Base-by-base conservation (phyloP, 192 early-diverging fungal species). In the Martensiomyces pterosporus region DNA sequence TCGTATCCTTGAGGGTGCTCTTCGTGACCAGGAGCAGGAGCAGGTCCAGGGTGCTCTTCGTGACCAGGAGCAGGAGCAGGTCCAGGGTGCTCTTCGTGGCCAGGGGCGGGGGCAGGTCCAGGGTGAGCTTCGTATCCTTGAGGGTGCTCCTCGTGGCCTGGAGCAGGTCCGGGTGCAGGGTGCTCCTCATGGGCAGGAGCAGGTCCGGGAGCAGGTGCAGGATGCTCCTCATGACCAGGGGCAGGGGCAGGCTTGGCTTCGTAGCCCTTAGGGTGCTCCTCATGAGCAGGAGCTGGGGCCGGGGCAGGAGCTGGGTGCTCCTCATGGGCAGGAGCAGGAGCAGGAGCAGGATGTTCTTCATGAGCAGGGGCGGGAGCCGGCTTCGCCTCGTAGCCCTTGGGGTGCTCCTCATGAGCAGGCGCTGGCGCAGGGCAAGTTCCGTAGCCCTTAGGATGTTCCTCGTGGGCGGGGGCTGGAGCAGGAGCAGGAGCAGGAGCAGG, bases 61-160 rank as follows among this genome's bases (percentile, higher is more conserved):
- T 32, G 26, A 0, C 16, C 43, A 19, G 32, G 27, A 0, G 37
- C 17, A 4, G 41, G 53, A 26, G 43, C 33, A 4, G 48, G 10
- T 12, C 14, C 33, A 10, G 58, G 48, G 18, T 51, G 42, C 43
- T 60, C 46, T 45, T 55, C 60, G 17, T 55, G 47, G 17, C 37
- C 45, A 25, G 60, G 60, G 18, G 43, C 45, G 19, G 60, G 60
- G 18, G 22, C 22, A 10, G 44, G 3, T 3, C 18, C 36, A 0
- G 29, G n/a, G 21, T 32, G 40, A 18, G 2, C 16, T 22, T 47
- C 24, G 16, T 56, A 47, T 2, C 21, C n/a, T 6, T 26, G 22
- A 13, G 44, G 36, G 12, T 50, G 36, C 3, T 50, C 36, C 42
- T 54, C 52, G 19, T 47, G 42, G 2, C 42, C 52, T 3, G 52